A percentile compares a stretch with the other conserved stretches of the same genome.
phyloP scores from a whole-genome alignment of 1,284 basidiomycete species.

The Pholiota adiposa region DNA sequence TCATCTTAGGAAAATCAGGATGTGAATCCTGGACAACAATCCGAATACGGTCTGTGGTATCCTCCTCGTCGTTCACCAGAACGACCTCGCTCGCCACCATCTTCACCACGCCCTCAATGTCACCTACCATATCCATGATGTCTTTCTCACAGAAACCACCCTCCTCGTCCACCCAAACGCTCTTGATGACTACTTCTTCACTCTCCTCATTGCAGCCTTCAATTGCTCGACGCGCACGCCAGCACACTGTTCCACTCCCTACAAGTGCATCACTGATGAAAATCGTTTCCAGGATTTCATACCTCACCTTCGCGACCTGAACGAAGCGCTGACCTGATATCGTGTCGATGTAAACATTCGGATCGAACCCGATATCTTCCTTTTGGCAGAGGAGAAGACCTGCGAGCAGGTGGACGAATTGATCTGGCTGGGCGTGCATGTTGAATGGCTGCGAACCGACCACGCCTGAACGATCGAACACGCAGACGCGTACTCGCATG shows the following conservation, averaged over 20 bases:
- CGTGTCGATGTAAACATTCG: background rate
- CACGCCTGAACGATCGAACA: conserved; percentile 7
- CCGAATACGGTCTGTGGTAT: conserved; percentile 1
- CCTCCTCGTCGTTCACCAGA: background rate
- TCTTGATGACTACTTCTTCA: conserved; percentile 4
- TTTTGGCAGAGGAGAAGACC: background rate
- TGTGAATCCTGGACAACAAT: background rate
- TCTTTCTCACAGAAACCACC: background rate
- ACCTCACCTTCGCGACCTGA: background rate
- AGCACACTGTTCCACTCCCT: conserved; percentile 2
- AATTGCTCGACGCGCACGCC: background rate
- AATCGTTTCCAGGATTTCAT: background rate
- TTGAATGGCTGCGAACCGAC: conserved; percentile 4
- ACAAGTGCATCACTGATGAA: background rate
- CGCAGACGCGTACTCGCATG: background rate
- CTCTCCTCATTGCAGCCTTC: too few species aligned
- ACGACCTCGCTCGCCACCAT: conserved; percentile 3
- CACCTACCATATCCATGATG: background rate
- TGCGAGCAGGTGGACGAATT: conserved; percentile 3
- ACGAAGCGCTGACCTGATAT: background rate
- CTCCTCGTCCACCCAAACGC: background rate
- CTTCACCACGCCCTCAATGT: conserved; percentile 1
- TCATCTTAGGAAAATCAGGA: background rate
- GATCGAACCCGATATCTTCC: background rate
- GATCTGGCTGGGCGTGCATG: background rate